Evolutionary conservation across 371 early-diverging fungal genomes (phyloP).

Genomic region (Mucor sp.): DNA sequence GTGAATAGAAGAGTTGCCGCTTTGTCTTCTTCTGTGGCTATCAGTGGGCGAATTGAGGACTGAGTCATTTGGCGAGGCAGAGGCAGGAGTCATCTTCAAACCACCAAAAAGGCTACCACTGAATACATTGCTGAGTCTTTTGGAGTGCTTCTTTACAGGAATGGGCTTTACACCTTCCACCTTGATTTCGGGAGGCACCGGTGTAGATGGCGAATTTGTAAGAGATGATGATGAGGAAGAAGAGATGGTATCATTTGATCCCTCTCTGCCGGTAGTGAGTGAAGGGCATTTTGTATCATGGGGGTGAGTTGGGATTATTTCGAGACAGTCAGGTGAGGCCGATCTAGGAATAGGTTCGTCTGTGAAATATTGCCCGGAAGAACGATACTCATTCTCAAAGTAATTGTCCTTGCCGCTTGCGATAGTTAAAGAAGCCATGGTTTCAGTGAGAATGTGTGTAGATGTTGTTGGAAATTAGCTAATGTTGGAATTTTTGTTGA

Average conservation of each 20-base stretch:
- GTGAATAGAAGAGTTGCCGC: slow-evolving; percentile 12
- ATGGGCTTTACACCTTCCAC: slow-evolving; percentile 4
- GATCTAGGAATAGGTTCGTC: slow-evolving; percentile 27
- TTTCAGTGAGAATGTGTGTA: background rate
- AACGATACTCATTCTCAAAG: slow-evolving; percentile 13
- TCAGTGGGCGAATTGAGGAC: background rate
- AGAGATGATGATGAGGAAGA: slow-evolving; percentile 24
- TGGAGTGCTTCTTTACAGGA: slow-evolving; percentile 19
- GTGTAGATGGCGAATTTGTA: slow-evolving; percentile 2
- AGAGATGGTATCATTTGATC: slow-evolving; percentile 22
- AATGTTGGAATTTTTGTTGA: background rate
- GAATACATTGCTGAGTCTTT: slow-evolving; percentile 21
- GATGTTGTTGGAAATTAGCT: slow-evolving; percentile 4
- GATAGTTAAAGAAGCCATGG: slow-evolving; percentile 15
- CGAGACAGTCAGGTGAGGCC: slow-evolving; percentile 19
- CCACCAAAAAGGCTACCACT: slow-evolving; percentile 19
- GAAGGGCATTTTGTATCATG: slow-evolving; percentile 8
- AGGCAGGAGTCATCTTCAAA: slow-evolving; percentile 20
- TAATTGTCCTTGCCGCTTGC: slow-evolving; percentile 4
- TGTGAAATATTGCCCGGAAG: slow-evolving; percentile 13
- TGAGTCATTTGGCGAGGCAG: slow-evolving; percentile 7
- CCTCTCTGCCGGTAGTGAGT: slow-evolving; percentile 13
- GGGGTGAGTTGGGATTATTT: slow-evolving; percentile 1
- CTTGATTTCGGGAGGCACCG: slow-evolving; percentile 13
- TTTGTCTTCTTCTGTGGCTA: slow-evolving; percentile 6